Conservation (phyloP, 75 land plant genomes). For the Picea glauca region DNA sequence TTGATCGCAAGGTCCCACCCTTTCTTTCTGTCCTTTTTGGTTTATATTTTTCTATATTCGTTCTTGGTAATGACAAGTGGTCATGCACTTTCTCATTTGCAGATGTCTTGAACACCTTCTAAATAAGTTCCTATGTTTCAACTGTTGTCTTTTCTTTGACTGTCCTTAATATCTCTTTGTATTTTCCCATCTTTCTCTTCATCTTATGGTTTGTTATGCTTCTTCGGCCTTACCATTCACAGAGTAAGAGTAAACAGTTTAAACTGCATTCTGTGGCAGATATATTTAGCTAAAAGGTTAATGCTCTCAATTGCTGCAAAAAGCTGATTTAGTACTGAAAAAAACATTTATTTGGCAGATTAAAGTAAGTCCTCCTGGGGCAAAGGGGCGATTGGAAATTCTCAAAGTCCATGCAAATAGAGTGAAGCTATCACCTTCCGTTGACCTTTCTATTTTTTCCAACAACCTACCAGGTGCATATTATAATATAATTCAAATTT, state of each 20-base stretch:
- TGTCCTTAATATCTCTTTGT: neutral
- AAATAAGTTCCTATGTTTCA: neutral
- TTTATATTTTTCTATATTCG: neutral
- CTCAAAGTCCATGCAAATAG: slow-evolving; percentile 86
- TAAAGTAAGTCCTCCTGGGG: slow-evolving; percentile 69
- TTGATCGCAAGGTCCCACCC: slow-evolving; percentile 78
- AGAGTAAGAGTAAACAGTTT: neutral
- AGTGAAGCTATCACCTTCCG: slow-evolving; percentile 80
- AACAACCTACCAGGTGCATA: slow-evolving; percentile 72
- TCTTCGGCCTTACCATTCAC: neutral
- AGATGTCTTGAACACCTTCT: neutral
- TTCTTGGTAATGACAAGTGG: neutral
- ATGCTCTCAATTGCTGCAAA: neutral
- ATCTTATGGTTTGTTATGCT: neutral
- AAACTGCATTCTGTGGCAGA: neutral
- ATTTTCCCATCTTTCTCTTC: neutral
- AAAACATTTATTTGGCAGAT: slow-evolving; percentile 48
- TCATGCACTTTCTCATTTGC: neutral
- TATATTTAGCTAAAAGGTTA: too few relatives aligned
- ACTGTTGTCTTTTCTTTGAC: neutral
- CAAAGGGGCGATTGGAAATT: slow-evolving; percentile 78
- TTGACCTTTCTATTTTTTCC: slow-evolving; percentile 76
- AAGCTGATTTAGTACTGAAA: neutral
- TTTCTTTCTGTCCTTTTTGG: neutral
- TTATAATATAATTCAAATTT: neutral